Evolutionary conservation across 2,329 filamentous ascomycete genomes (phyloP), one percentile per base, ranked within the genome.

Genomic region (Mycosphaerella sp.): DNA sequence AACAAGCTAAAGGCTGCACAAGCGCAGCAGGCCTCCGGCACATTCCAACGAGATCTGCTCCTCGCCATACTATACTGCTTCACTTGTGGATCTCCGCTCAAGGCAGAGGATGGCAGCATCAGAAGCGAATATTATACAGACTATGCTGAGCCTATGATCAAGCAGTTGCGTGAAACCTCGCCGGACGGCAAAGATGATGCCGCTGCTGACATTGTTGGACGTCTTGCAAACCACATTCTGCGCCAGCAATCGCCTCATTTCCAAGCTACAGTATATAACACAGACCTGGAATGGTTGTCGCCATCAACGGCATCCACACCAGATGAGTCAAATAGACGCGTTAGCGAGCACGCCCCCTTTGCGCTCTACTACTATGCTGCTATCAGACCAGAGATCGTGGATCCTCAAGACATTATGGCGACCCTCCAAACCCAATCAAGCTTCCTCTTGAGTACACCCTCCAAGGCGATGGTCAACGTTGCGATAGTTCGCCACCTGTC

Each of bases 61-160:
- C 73, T 80, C 18, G 82, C 81, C 1, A 71, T 84, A 42, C 70
- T 84, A 2, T 84, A 81, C 64, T 78, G 80, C 2, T 77, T 85
- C 66, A 75, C 74, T 25, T 73, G 77, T 58, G 77, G 78, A 13
- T 55, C 60, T 14, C 64, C 67, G 0, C 76, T 76, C 41, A 73
- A 81, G 25, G 56, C 35, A 27, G 60, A 76, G 62, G 66, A 70
- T 13, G 69, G 62, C 17, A 53, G 64, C 0, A 64, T 72, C 12
- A 64, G 64, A 6, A 69, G 50, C 62, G 60, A 59, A 1, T 75
- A 76, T 59, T 76, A 73, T 59, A 65, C 70, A n/a, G 73, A 75
- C 25, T 71, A 75, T 35, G 70, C 71, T 3, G 62, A 73, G 14
- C 71, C 73, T 13, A 63, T 76, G 14, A 54, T 75, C 10, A 56